These are phyloP conservation scores for Penicillium decumbens DNA, from an alignment of 2,329 filamentous ascomycete genomes.

Conservation along the genomic window DNA sequence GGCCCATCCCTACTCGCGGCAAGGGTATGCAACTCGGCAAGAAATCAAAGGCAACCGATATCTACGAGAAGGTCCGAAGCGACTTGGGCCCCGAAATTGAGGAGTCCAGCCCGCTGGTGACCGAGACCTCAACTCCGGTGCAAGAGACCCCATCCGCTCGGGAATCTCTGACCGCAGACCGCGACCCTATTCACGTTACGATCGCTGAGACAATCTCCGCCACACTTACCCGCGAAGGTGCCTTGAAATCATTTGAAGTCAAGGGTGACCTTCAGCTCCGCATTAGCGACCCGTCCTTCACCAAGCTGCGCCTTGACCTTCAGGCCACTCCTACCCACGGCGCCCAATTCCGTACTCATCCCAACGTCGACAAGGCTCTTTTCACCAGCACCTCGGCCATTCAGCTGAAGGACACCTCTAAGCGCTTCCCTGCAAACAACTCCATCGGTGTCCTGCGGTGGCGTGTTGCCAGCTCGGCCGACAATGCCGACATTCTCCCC, in stretches of 20 bases:
- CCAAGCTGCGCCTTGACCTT: conserved; percentile 84
- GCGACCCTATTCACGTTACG: conserved; percentile 81
- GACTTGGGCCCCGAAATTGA: conserved; percentile 86
- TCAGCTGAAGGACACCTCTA: conserved; percentile 80
- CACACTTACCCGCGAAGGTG: conserved; percentile 80
- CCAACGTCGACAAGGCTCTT: conserved; percentile 84
- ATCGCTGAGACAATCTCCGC: conserved; percentile 88
- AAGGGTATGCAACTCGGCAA: conserved; percentile 99
- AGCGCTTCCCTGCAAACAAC: conserved; percentile 92
- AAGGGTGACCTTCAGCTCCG: conserved; percentile 89
- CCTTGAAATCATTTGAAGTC: conserved; percentile 78
- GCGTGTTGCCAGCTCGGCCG: conserved; percentile 72
- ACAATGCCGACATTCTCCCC: conserved; percentile 75
- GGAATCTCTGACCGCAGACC: conserved; percentile 65
- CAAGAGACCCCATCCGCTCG: conserved; percentile 51
- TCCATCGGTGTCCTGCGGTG: conserved; percentile 88
- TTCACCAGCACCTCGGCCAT: conserved; percentile 81
- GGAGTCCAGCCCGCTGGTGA: conserved; percentile 64
- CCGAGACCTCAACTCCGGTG: conserved; percentile 52
- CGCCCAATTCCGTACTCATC: conserved; percentile 90
- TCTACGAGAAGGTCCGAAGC: conserved; percentile 91
- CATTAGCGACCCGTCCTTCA: conserved; percentile 81
- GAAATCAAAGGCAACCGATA: conserved; percentile 95
- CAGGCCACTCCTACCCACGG: conserved; percentile 71
- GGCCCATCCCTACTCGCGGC: conserved; percentile 63